Evolutionary conservation across 2,329 filamentous ascomycete genomes (phyloP), one percentile per base, ranked within the genome.

Genomic region (Botrytis fabae): DNA sequence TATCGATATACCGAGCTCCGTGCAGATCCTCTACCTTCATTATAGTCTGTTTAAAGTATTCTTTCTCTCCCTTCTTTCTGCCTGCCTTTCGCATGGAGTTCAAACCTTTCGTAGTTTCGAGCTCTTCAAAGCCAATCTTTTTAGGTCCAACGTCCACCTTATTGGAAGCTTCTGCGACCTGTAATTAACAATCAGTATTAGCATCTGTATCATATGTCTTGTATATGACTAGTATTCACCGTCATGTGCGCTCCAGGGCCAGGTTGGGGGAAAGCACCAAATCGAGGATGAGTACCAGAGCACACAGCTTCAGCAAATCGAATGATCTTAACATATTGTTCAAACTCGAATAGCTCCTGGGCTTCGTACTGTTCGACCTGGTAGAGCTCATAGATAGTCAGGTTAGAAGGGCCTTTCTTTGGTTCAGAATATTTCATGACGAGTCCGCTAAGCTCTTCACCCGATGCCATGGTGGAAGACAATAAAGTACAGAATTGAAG

Each of bases 251-350:
- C 16, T 59, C 28, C 14, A 38, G 22, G 6, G 20, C 9, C 46
- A 38, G 44, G 16, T n/a, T 25, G 32, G 64, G 59, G 8, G 20
- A n/a, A 51, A 32, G 42, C 16, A 10, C 32, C 59, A 32, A 66
- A 42, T 48, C 70, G 62, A 72, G 62, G 40, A 66, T 66, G 70
- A 44, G 20, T 32, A 38, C 70, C 70, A 38, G 32, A 40, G 54
- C 51, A 14, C 35, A 72, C 61, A 46, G 70, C 70, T 54, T 66
- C n/a, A 10, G 70, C 38, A 48, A 72, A 72, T 6, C 59, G 40
- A 18, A 59, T 40, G n/a, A 72, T 72, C 12, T 66, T 72, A 20
- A 35, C n/a, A 48, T 72, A 66, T 66, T 72, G 51, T 18, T 60
- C 38, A n/a, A 72, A 38, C 5, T 72, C 38, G 28, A 46, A 68